Conservation (phyloP, 495 filamentous ascomycete genomes). For the Staphylotrichum longicolle region DNA sequence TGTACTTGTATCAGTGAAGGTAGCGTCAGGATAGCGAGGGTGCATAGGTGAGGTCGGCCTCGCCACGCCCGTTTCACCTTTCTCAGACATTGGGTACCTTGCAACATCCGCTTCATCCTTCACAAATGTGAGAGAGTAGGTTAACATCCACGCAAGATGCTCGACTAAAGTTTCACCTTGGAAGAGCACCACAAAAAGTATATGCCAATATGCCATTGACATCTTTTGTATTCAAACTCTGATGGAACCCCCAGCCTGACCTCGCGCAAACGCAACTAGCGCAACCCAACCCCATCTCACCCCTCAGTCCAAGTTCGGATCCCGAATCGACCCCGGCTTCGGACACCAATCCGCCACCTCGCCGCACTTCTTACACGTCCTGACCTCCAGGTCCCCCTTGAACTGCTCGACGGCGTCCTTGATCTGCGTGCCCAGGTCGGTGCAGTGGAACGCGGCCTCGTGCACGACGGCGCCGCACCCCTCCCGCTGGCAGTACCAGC, state of each 20-base stretch:
- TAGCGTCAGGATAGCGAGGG: too few species aligned
- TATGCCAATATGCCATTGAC: too few species aligned
- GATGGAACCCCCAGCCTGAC: neutral
- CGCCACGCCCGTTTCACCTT: too few species aligned
- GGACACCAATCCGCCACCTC: conserved; percentile 60
- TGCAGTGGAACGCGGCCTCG: conserved; percentile 84
- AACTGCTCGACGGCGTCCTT: conserved; percentile 89
- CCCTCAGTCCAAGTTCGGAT: conserved; percentile 49
- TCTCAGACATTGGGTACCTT: too few species aligned
- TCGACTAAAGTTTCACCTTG: too few species aligned
- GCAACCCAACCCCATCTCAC: neutral
- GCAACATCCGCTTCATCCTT: too few species aligned
- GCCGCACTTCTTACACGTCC: conserved; percentile 79
- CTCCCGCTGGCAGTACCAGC: conserved; percentile 78
- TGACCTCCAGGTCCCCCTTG: conserved; percentile 63
- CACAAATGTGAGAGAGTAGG: too few species aligned
- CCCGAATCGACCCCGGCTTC: conserved; percentile 47
- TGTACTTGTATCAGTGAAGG: neutral
- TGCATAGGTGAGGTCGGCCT: too few species aligned
- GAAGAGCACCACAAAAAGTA: too few species aligned
- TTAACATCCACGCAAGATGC: too few species aligned
- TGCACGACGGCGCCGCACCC: conserved; percentile 70
- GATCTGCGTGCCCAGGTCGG: conserved; percentile 93
- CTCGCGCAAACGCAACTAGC: neutral
- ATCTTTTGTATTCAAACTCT: too few species aligned